Evolutionary conservation across 495 filamentous ascomycete genomes (phyloP).

Genomic region (Neurospora intermedia): DNA sequence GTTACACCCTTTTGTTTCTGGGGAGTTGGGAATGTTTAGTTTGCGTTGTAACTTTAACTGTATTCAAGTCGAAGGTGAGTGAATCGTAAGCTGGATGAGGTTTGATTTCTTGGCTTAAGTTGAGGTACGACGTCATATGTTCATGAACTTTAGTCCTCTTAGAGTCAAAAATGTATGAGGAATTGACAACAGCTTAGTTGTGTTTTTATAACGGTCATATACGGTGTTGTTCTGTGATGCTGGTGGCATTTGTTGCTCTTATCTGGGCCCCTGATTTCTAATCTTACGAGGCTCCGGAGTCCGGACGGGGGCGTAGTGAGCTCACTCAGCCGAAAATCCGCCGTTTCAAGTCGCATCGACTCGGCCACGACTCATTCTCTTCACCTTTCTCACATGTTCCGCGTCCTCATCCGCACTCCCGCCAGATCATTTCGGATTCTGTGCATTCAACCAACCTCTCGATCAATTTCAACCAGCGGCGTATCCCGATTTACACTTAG

Average conservation of each 20-base stretch:
- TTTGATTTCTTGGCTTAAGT: background rate
- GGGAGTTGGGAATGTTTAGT: background rate
- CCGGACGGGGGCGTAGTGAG: background rate
- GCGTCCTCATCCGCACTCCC: background rate
- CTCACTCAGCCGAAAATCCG: background rate
- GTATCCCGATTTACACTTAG: background rate
- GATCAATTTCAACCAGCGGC: background rate
- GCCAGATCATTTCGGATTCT: background rate
- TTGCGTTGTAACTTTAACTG: background rate
- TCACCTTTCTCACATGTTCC: background rate
- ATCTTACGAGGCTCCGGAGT: background rate
- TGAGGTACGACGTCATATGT: background rate
- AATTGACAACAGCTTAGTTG: background rate
- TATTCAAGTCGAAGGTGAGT: background rate
- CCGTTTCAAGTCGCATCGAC: background rate
- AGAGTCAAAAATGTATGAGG: background rate
- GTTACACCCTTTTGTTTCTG: constrained; percentile 15
- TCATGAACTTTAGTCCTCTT: too few species aligned
- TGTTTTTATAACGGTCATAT: background rate
- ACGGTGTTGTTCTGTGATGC: background rate
- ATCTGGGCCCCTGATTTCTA: background rate
- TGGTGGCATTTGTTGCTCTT: background rate
- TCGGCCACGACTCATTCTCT: background rate
- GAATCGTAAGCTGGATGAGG: background rate
- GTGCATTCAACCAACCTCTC: background rate